phyloP scores from a whole-genome alignment of 2,329 filamentous ascomycete genomes.

The Aspergillus ruber region DNA sequence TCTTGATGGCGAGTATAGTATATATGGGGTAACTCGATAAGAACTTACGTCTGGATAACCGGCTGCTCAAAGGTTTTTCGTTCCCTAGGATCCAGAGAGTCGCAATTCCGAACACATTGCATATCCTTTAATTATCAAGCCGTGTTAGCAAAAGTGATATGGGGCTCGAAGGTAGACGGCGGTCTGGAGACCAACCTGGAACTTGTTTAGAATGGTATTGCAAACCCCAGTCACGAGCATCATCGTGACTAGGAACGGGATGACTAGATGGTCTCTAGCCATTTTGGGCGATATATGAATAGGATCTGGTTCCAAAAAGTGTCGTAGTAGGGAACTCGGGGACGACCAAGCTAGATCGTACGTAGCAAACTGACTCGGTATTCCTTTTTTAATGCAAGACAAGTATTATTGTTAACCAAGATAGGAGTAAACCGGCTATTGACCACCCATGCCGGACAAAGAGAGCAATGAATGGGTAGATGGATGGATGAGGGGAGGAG shows the following conservation, averaged over 20 bases:
- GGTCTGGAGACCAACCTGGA: conserved; percentile 58
- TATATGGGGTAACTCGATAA: neutral
- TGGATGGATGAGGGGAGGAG: neutral
- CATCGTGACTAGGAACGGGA: conserved; percentile 86
- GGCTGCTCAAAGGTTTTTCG: conserved; percentile 82
- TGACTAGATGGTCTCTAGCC: conserved; percentile 58
- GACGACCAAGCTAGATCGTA: neutral
- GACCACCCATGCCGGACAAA: conserved; percentile 7
- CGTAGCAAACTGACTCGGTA: neutral
- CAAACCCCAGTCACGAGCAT: conserved; percentile 95
- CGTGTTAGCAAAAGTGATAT: neutral
- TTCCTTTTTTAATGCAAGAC: neutral
- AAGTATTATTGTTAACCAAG: neutral
- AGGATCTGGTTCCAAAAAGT: neutral
- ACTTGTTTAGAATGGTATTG: conserved; percentile 96
- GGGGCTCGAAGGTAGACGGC: neutral
- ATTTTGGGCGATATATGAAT: conserved; percentile 42
- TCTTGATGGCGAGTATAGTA: neutral
- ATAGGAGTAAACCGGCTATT: conserved; percentile 2
- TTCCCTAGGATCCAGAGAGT: conserved; percentile 58
- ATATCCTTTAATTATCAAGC: conserved; percentile 57
- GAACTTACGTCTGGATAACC: conserved; percentile 72
- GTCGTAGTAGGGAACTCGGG: neutral
- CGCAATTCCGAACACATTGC: conserved; percentile 91
- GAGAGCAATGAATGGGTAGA: neutral